Percentiles rank a stretch among this genome's conserved stretches.
These are phyloP conservation scores for Ophidiomyces ophidiicola DNA, from an alignment of 2,329 filamentous ascomycete genomes.

Conservation along the genomic window DNA sequence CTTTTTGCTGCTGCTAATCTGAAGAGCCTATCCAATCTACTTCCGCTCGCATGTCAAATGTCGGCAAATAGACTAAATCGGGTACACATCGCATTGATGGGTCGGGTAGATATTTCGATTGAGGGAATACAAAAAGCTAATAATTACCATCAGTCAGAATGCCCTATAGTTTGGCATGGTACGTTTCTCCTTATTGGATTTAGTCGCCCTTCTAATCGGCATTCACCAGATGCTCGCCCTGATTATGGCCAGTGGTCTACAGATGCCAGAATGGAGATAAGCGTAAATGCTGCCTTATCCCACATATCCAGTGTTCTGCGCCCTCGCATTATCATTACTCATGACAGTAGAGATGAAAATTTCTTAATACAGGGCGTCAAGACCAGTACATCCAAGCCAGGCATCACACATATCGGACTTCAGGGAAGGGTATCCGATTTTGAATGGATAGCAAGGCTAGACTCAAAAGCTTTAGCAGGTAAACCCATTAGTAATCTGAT, in stretches of 20 bases:
- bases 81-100: constrained; percentile 73
- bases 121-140: constrained; percentile 63
- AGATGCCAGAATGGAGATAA: constrained; percentile 54
- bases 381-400: constrained; percentile 41
- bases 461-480: constrained; percentile 58
- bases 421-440: constrained; percentile 51
- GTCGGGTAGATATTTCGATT: constrained; percentile 57
- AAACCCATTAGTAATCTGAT: constrained; percentile 18
- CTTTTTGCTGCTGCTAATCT: constrained; percentile 68
- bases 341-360: constrained; percentile 54
- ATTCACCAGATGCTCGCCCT: constrained; percentile 54
- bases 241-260: constrained; percentile 60
- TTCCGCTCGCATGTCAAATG: constrained; percentile 85
- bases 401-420: constrained; percentile 60
- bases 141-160: constrained; percentile 55
- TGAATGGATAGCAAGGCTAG: constrained; percentile 67
- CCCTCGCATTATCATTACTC: constrained; percentile 64
- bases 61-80: constrained; percentile 52
- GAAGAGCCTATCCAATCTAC: constrained; percentile 56
- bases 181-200: constrained; percentile 27
- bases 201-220: constrained; percentile 29
- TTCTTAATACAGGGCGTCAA: constrained; percentile 54
- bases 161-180: constrained; percentile 53
- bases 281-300: constrained; percentile 52
- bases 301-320: constrained; percentile 63